Conservation (phyloP, 1,284 basidiomycete species). For the Rhodotorula sp. region DNA sequence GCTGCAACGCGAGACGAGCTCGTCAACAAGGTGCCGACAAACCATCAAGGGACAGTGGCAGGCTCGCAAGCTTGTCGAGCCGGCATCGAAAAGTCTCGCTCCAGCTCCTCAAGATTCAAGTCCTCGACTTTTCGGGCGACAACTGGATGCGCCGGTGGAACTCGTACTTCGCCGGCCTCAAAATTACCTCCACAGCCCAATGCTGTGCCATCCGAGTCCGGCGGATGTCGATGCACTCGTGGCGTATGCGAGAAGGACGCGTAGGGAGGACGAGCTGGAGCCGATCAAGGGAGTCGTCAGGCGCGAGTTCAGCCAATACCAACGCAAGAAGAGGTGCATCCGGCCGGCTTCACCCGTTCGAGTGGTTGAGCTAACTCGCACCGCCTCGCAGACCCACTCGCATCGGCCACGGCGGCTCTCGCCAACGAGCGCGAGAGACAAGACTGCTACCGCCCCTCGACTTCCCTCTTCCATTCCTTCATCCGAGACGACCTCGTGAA, state of each 20-base stretch:
- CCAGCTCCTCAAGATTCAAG: conserved; percentile 13
- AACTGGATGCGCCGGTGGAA: conserved; percentile 42
- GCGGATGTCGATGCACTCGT: conserved; percentile 49
- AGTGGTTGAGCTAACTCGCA: neutral
- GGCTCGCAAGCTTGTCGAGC: conserved; percentile 25
- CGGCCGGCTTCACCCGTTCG: neutral
- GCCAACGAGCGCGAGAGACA: conserved; percentile 50
- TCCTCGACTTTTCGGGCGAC: conserved; percentile 37
- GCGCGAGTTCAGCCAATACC: conserved; percentile 49
- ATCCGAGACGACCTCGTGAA: conserved; percentile 39
- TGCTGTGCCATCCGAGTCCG: conserved; percentile 51
- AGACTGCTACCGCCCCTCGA: conserved; percentile 48
- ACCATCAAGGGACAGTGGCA: conserved; percentile 36
- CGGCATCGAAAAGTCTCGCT: conserved; percentile 8
- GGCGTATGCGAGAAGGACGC: conserved; percentile 41
- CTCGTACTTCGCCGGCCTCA: conserved; percentile 38
- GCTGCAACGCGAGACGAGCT: conserved; percentile 27
- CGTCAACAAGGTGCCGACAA: neutral
- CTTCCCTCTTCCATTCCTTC: conserved; percentile 46
- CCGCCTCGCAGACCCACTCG: neutral
- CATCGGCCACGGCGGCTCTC: conserved; percentile 23
- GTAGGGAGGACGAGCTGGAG: conserved; percentile 43
- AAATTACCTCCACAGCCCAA: conserved; percentile 49
- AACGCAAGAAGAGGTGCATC: conserved; percentile 45
- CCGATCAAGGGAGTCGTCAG: conserved; percentile 50